Evolutionary conservation across 306 rosid genomes (phyloP), one percentile per base, ranked within the genome.

Genomic region (Corylus americana): DNA sequence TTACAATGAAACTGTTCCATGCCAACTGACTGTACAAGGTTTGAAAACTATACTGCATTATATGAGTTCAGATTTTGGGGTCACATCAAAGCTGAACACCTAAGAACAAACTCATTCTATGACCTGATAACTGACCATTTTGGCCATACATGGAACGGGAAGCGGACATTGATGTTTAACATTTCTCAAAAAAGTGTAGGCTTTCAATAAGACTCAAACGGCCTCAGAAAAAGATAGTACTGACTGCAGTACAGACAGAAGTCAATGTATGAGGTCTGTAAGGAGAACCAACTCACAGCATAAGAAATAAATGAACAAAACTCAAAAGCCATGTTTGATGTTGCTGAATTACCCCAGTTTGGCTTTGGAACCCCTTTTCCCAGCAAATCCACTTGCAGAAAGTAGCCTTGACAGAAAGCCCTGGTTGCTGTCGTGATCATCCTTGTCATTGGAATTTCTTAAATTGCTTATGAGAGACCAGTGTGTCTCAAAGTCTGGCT

Each of bases 381-480:
- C 7, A 25, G 84, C 61, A 79, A 91, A 95, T 11, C 98, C 98
- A 49, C 92, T 89, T 59, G 44, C 85, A 49, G 92, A 90, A 84
- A 91, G 98, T 77, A 95, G 97, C 72, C 86, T 88, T 35, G 94
- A 81, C 55, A 95, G 86, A 86, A 95, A 91, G 39, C 98, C 95
- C 87, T 79, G 82, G 83, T 74, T 75, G 18, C 79, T 85, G 75
- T 71, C 82, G 69, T 78, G 80, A 31, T 42, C 50, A 70, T 61
- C 76, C 81, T 90, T 91, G 71, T 72, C 73, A 62, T 77, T 74
- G 39, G 70, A 84, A 61, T 72, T 81, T 72, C 85, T 90, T 45
- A 95, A 83, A 72, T 91, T 88, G 88, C 92, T 91, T 73, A 95
- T 84, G 77, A 92, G 89, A 78, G 98, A 95, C 98, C 98, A 92